A percentile compares a stretch with the other conserved stretches of the same genome.
Evolutionary conservation across 2,329 filamentous ascomycete species (phyloP).

Genomic region (Teratosphaeria nubilosa): DNA sequence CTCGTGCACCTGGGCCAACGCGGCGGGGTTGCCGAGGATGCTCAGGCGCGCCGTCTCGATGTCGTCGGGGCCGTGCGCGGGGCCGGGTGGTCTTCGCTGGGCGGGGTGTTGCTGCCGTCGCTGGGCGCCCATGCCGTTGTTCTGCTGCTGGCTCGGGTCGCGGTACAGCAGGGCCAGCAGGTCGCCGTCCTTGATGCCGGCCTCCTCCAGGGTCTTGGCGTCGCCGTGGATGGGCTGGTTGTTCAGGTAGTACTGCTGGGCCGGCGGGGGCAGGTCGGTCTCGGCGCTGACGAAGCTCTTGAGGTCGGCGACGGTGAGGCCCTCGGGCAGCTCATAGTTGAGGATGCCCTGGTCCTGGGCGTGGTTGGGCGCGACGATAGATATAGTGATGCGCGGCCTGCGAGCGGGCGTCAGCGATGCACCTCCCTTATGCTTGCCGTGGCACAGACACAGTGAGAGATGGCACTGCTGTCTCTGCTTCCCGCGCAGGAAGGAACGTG

Average conservation of each 20-base stretch:
- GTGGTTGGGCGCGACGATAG: conserved; percentile 65
- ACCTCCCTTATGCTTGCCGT: too few species aligned
- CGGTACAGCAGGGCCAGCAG: conserved; percentile 79
- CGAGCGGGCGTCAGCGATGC: too few species aligned
- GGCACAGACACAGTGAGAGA: conserved; percentile 16
- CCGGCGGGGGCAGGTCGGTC: conserved; percentile 57
- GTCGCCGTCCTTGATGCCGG: conserved; percentile 76
- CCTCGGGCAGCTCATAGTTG: conserved; percentile 68
- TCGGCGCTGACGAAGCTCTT: conserved; percentile 85
- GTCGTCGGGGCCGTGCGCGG: conserved; percentile 30
- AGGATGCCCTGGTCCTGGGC: conserved; percentile 62
- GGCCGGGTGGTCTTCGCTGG: conserved; percentile 9
- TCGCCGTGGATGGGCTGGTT: conserved; percentile 70
- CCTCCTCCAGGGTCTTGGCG: conserved; percentile 67
- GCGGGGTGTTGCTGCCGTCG: conserved; percentile 24
- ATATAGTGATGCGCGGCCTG: conserved; percentile 77
- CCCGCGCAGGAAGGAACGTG: background rate
- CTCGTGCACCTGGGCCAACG: conserved; percentile 60
- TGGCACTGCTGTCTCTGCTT: too few species aligned
- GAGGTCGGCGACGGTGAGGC: conserved; percentile 74
- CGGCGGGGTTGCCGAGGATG: conserved; percentile 65
- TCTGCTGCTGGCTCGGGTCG: conserved; percentile 35
- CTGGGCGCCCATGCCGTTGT: conserved; percentile 19
- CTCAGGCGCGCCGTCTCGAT: conserved; percentile 78
- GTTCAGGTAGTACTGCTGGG: conserved; percentile 85